Evolutionary conservation across 768 basidiomycete species (phyloP).

Genomic region (Lentinus tigrinus): DNA sequence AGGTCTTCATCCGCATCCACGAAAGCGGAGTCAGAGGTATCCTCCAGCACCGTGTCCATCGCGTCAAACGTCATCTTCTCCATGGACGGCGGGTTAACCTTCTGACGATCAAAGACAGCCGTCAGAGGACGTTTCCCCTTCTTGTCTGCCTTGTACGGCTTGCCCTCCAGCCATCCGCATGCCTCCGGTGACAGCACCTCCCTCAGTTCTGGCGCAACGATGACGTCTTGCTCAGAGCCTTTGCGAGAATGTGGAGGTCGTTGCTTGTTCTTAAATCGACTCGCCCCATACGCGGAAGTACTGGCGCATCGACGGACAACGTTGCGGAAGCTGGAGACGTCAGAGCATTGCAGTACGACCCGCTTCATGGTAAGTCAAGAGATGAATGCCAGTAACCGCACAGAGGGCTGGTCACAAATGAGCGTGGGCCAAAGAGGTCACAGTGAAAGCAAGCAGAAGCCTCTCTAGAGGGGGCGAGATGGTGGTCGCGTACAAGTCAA

Average conservation of each 20-base stretch:
- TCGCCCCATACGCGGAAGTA: not conserved
- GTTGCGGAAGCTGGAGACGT: not conserved
- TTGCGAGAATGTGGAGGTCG: not conserved
- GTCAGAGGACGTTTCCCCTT: not conserved
- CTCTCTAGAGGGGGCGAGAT: too few relatives aligned
- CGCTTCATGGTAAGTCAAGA: not conserved
- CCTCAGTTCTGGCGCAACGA: constrained; percentile 2
- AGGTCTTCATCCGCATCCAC: not conserved
- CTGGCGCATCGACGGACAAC: not conserved
- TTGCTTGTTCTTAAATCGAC: not conserved
- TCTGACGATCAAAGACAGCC: not conserved
- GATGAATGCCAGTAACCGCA: not conserved
- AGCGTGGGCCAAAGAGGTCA: not conserved
- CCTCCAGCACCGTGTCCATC: not conserved
- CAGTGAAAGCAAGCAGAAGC: not conserved
- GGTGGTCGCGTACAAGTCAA: too few relatives aligned
- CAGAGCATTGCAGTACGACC: not conserved
- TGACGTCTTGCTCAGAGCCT: not conserved
- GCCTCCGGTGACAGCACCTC: constrained; percentile 8
- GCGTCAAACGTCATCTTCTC: constrained; percentile 6
- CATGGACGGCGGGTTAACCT: not conserved
- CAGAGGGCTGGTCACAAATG: not conserved
- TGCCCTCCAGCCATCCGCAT: constrained; percentile 6
- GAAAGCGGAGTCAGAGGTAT: not conserved
- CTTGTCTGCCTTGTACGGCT: not conserved